phyloP scores from a whole-genome alignment of 495 filamentous ascomycete genomes.

The Tuber indicum region DNA sequence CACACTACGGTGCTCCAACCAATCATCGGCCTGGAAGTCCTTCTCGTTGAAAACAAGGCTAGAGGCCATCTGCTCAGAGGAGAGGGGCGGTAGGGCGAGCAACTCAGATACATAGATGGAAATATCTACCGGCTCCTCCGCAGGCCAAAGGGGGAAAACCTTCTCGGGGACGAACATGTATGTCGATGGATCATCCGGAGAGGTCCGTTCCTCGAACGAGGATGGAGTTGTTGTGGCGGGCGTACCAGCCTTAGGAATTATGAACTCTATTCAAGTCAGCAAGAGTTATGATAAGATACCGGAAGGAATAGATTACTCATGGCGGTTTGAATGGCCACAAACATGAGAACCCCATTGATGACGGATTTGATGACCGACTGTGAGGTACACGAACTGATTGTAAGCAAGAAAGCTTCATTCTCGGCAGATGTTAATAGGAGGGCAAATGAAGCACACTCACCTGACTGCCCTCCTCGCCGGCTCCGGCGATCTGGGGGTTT shows the following conservation, averaged over 20 bases:
- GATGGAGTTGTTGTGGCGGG: constrained; percentile 45
- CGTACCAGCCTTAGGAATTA: constrained; percentile 47
- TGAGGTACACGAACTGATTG: constrained; percentile 14
- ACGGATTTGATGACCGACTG: constrained; percentile 53
- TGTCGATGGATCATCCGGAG: constrained; percentile 53
- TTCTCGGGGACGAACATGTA: constrained; percentile 69
- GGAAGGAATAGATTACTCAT: constrained; percentile 51
- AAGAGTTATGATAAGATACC: not conserved
- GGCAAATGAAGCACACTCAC: constrained; percentile 9
- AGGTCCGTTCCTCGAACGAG: constrained; percentile 44
- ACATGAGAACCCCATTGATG: constrained; percentile 63
- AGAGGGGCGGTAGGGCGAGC: constrained; percentile 60
- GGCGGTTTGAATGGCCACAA: constrained; percentile 59
- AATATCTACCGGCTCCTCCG: constrained; percentile 71
- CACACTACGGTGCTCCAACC: constrained; percentile 67
- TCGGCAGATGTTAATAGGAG: constrained; percentile 2
- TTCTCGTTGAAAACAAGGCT: constrained; percentile 70
- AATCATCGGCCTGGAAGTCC: constrained; percentile 73
- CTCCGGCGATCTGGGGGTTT: constrained; percentile 36
- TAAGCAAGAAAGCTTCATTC: constrained; percentile 13
- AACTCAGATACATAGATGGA: constrained; percentile 75
- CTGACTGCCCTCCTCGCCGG: constrained; percentile 25
- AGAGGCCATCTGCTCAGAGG: constrained; percentile 49
- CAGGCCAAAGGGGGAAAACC: constrained; percentile 81
- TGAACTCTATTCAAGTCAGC: constrained; percentile 39